Evolutionary conservation across 495 filamentous ascomycete species (phyloP).

Genomic region (Neurospora sp.): DNA sequence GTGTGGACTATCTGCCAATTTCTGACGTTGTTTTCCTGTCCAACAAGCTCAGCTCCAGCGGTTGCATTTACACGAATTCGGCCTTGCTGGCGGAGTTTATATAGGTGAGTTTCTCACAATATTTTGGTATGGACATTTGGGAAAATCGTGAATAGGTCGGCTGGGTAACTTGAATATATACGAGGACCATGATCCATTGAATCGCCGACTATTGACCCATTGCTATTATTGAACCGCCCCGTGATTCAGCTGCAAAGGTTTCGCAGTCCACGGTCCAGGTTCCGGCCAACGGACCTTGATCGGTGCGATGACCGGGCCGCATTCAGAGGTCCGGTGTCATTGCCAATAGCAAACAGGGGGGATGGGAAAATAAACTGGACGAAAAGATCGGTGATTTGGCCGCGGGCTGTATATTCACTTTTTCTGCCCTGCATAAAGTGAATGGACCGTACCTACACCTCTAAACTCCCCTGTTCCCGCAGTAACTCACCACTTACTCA

Average conservation of each 20-base stretch:
- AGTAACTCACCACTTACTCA: too few relatives aligned
- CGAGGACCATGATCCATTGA: neutral
- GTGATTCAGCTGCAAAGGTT: neutral
- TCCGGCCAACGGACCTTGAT: neutral
- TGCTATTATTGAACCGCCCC: neutral
- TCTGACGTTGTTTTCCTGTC: neutral
- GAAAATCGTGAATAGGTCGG: neutral
- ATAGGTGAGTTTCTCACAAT: neutral
- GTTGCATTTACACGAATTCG: neutral
- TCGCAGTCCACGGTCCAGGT: neutral
- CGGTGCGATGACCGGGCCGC: neutral
- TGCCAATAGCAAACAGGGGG: neutral
- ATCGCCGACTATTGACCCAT: neutral
- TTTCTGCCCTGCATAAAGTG: too few relatives aligned
- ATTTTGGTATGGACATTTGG: neutral
- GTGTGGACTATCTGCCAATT: neutral
- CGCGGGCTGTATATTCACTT: too few relatives aligned
- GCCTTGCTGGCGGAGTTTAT: neutral
- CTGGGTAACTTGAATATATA: neutral
- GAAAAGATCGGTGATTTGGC: too few relatives aligned
- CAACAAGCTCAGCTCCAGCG: fast-evolving
- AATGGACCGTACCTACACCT: too few relatives aligned
- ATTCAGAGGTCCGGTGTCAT: neutral
- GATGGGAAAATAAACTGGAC: neutral
- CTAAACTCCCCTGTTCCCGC: too few relatives aligned